Base-by-base conservation (phyloP, 768 basidiomycete genomes). In the Tricholoma hemisulphureum region DNA sequence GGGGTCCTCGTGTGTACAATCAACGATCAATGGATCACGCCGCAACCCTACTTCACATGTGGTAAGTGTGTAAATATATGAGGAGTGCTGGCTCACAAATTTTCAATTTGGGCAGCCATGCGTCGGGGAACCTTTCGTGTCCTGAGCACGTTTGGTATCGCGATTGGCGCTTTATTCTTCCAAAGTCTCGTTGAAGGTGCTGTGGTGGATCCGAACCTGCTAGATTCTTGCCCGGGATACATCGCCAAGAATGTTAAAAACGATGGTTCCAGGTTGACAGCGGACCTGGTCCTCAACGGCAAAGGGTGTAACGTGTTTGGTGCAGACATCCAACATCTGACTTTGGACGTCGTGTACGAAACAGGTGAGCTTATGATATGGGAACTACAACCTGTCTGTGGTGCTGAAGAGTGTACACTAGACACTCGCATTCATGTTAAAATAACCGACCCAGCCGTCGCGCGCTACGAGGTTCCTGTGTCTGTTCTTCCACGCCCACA, bases 201-300 rank as follows among this genome's bases (percentile, higher is more conserved):
- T 3, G 56, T 57, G 29, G 68, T 72, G 24, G 68, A 74, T 55
- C 74, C 77, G 4, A 60, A 63, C 14, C 65, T 74, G 6, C 75
- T 86, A 34, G 84, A 86, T 63, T 77, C 80, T 1, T 88, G 86
- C 65, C 78, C 85, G 1, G 86, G 87, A 14, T 87, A 88, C 68
- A 75, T 72, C 7, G 81, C 80, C 9, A 71, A 67, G 2, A 79
- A 83, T 56, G 75, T 86, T 18, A 69, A 72, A 26, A 67, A 68
- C 3, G 43, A 58, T 3, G 75, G 77, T 0, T 65, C 74, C 2
- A 75, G 63, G 9, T 65, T 87, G 48, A 81, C 77, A 4, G 84
- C 83, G 26, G 75, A 80, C 61, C 75, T 87, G 14, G 65, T 75
- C n/a, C 73, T 86, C 23, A 78, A 74, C n/a, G 81, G 79, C 4